phyloP scores from a whole-genome alignment of 371 early-diverging fungal genomes.

The Mortierella sp. region DNA sequence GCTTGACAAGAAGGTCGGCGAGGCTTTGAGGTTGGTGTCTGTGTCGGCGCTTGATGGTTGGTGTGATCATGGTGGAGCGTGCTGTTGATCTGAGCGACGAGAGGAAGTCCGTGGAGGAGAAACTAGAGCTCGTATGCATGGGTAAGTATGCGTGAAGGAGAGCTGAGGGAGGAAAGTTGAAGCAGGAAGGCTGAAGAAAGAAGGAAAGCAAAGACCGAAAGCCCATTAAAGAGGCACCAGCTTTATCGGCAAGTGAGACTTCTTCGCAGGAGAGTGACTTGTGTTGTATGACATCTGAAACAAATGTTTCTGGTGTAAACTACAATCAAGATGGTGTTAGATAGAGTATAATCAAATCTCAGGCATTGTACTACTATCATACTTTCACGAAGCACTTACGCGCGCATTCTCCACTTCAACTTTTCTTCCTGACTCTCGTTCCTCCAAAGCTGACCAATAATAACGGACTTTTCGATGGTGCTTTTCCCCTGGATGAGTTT shows the following conservation, averaged over 20 bases:
- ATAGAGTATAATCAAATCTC: not conserved
- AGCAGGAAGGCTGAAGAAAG: not conserved
- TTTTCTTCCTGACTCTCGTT: constrained; percentile 1
- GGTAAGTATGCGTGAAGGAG: not conserved
- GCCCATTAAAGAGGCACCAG: not conserved
- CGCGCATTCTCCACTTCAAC: not conserved
- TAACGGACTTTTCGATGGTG: not conserved
- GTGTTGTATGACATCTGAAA: not conserved
- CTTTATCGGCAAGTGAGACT: not conserved
- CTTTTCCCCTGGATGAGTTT: not conserved
- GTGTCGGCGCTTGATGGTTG: not conserved
- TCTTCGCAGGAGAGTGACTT: not conserved
- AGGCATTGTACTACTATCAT: not conserved
- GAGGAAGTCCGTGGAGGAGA: not conserved
- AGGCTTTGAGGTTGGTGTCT: not conserved
- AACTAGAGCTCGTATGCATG: not conserved
- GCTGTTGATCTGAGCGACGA: not conserved
- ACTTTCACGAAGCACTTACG: not conserved
- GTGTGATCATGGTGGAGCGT: not conserved
- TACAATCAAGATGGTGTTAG: not conserved
- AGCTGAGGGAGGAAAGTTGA: not conserved
- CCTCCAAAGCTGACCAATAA: constrained; percentile 10
- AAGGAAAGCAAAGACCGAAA: not conserved
- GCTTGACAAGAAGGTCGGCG: not conserved
- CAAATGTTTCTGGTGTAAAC: not conserved